Evolutionary conservation across 257 asterid species (phyloP).

Genomic region (Misopates orontium): DNA sequence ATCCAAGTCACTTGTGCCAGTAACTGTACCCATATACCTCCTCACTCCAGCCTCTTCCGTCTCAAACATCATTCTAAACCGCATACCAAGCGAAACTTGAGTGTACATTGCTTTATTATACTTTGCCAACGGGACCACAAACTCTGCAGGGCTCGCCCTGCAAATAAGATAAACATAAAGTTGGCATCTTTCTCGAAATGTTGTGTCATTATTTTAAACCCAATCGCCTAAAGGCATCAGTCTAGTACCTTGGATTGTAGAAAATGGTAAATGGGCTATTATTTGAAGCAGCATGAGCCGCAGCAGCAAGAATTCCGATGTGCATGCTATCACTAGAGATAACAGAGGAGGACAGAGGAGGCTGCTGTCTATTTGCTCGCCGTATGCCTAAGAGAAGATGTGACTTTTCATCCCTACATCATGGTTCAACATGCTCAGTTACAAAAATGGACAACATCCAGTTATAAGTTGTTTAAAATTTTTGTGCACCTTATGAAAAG

Average conservation of each 20-base stretch:
- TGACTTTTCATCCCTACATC: slow-evolving; percentile 84
- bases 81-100: slow-evolving; percentile 87
- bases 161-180: slow-evolving; percentile 1
- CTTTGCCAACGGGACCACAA: slow-evolving; percentile 91
- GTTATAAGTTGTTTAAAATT: slow-evolving; percentile 1
- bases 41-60: slow-evolving; percentile 93
- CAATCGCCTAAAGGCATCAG: not conserved
- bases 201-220: not conserved
- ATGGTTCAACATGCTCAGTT: slow-evolving; percentile 20
- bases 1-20: slow-evolving; percentile 79
- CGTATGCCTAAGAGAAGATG: slow-evolving; percentile 81
- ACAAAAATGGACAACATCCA: slow-evolving; percentile 19
- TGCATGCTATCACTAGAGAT: slow-evolving; percentile 97
- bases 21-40: slow-evolving; percentile 93
- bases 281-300: slow-evolving; percentile 98
- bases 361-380: slow-evolving; percentile 80
- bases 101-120: slow-evolving; percentile 86
- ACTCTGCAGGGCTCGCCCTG: slow-evolving; percentile 97
- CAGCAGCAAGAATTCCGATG: slow-evolving; percentile 97
- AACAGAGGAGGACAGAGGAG: slow-evolving; percentile 86
- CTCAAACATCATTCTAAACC: slow-evolving; percentile 98
- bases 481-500: slow-evolving; percentile 75
- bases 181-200: not conserved
- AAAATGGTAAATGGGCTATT: slow-evolving; percentile 87
- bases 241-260: slow-evolving; percentile 81